Percentiles rank a stretch among this genome's conserved stretches.
phyloP scores from a whole-genome alignment of 2,329 filamentous ascomycete species.

The Hypoxylon sp. region DNA sequence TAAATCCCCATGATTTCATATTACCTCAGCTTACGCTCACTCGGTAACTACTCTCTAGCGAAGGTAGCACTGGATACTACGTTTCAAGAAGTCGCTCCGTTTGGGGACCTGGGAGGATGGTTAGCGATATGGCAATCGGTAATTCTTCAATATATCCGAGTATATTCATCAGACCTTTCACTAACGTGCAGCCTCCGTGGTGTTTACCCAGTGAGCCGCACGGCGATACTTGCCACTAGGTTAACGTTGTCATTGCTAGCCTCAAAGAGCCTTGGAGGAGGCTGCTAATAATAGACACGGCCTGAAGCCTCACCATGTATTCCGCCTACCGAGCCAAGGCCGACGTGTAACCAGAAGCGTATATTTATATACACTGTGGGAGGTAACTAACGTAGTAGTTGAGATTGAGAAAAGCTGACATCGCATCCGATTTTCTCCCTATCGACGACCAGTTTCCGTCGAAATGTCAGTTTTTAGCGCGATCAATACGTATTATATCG shows the following conservation, averaged over 20 bases:
- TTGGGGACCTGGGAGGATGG: neutral
- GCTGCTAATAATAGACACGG: no score
- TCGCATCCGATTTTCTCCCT: neutral
- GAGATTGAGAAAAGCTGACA: neutral
- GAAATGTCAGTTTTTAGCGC: neutral
- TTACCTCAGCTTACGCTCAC: no score
- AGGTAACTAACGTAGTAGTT: neutral
- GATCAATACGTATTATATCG: neutral
- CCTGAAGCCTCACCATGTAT: no score
- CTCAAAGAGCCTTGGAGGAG: no score
- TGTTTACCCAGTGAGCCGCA: no score
- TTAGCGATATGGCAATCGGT: neutral
- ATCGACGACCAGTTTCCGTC: neutral
- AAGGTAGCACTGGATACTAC: neutral
- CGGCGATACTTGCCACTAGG: no score
- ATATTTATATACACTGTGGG: no score
- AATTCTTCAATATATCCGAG: neutral
- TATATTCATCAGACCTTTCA: neutral
- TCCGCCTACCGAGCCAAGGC: no score
- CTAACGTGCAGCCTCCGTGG: neutral
- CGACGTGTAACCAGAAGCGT: no score
- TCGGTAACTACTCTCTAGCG: neutral
- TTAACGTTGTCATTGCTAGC: no score
- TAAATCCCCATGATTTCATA: neutral
- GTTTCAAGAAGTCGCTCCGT: neutral